Evolutionary conservation across 2,329 filamentous ascomycete genomes (phyloP).

Genomic region (Claviceps sp.): DNA sequence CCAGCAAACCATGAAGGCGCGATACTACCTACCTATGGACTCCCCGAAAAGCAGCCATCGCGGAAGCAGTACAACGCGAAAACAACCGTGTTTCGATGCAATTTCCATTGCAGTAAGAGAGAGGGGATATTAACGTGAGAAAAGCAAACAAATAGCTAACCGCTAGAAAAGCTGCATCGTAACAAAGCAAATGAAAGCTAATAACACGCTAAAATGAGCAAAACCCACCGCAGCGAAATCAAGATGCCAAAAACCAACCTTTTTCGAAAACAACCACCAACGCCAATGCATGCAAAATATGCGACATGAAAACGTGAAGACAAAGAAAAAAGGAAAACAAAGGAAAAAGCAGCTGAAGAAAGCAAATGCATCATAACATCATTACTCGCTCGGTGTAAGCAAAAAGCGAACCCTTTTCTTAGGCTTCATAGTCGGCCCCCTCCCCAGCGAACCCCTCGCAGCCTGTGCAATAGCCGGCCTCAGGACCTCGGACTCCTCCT

Average conservation of each 20-base stretch:
- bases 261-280: background rate
- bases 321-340: background rate
- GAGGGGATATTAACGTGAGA: background rate
- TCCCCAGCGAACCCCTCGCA: no score
- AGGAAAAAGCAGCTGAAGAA: background rate
- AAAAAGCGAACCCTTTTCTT: conserved; percentile 44
- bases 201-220: background rate
- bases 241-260: no score
- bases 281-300: conserved; percentile 3
- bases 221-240: background rate
- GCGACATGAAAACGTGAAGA: conserved; percentile 3
- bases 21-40: background rate
- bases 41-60: background rate
- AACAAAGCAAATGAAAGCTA: no score
- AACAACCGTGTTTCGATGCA: background rate
- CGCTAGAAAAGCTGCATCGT: no score
- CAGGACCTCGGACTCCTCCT: conserved; percentile 4
- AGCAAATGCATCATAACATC: background rate
- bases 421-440: conserved; percentile 31
- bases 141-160: background rate
- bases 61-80: background rate
- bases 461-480: background rate
- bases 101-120: no score
- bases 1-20: background rate
- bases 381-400: conserved; percentile 29